Percentiles rank a stretch among this genome's conserved stretches.
Evolutionary conservation across 371 early-diverging fungal genomes (phyloP).

Genomic region (Mucor irregularis): DNA sequence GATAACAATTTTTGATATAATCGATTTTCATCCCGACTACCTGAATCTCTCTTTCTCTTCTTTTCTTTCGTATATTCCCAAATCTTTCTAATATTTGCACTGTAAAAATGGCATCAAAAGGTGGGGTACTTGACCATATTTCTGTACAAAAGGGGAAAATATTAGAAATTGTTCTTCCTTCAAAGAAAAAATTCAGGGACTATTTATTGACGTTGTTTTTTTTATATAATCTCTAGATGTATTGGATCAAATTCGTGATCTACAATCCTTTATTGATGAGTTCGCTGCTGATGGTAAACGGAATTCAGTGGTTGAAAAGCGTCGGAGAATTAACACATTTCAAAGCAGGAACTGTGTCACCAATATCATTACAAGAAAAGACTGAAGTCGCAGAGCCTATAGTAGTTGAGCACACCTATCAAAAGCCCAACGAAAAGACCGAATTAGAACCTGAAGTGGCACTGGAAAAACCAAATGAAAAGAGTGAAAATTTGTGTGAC

Average conservation of each 20-base stretch:
- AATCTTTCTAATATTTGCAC: background rate
- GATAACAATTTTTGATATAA: no score
- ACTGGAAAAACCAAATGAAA: slow-evolving; percentile 1
- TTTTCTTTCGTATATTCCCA: background rate
- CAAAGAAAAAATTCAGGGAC: background rate
- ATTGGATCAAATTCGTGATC: slow-evolving; percentile 33
- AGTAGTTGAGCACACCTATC: background rate
- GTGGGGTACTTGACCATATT: no score
- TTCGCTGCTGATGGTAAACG: slow-evolving; percentile 23
- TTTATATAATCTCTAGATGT: slow-evolving; percentile 12
- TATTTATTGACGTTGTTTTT: background rate
- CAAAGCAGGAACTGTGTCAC: background rate
- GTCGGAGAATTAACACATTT: slow-evolving; percentile 7
- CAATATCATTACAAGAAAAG: background rate
- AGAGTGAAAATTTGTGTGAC: no score
- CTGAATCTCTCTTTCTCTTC: no score
- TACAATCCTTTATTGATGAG: slow-evolving; percentile 36
- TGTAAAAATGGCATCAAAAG: slow-evolving; percentile 7
- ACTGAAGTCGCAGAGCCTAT: background rate
- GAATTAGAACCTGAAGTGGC: background rate
- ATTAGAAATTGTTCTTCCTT: background rate
- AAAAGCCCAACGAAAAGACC: background rate
- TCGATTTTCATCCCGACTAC: no score
- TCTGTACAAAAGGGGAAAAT: background rate
- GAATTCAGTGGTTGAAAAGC: background rate